Evolutionary conservation across 805 yeast species (phyloP), one percentile per base, ranked within the genome.

Genomic region (Wickerhamomyces subpelliculosus): DNA sequence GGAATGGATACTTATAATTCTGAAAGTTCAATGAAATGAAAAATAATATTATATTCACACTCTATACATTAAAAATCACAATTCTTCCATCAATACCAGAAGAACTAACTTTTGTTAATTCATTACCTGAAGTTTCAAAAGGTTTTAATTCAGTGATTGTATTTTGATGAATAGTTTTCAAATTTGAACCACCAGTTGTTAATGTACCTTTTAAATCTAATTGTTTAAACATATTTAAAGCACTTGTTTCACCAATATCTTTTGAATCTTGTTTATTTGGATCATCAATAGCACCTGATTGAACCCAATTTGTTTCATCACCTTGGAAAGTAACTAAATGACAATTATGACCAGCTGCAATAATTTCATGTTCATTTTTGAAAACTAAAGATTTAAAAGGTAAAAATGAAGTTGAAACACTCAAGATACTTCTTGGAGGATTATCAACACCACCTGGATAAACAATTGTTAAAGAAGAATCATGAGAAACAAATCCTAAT

Each of bases 61-160:
- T 13, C 51, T 60, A 76, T 37, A 72, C 70, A 37, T 67, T 65
- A 59, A 85, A 90, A 35, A 90, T 69, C 30, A 89, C 97, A 37
- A 90, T 75, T 57, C 83, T 84, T 38, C 98, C 97, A 57, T 93
- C 98, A 42, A 84, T 77, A 40, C 96, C 97, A 41, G 87, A 78
- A 13, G 88, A 68, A 11, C 86, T 78, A 45, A 80, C 68, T 61
- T 75, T 70, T 32, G 79, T 65, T 26, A 84, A 75, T 28, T 76
- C 76, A 21, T 63, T 61, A 8, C 66, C 49, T 26, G 63, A 65
- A 40, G 64, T 72, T 39, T 65, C 64, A 46, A 61, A 75, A 27
- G 75, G 65, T 48, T 78, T 71, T 39, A 90, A 60, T 35, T 77
- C 73, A 38, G 83, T 75, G 57, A 93, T 82, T 26, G 96, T 80